phyloP scores from a whole-genome alignment of 2,329 filamentous ascomycete genomes.

The Phialocephala sp. region DNA sequence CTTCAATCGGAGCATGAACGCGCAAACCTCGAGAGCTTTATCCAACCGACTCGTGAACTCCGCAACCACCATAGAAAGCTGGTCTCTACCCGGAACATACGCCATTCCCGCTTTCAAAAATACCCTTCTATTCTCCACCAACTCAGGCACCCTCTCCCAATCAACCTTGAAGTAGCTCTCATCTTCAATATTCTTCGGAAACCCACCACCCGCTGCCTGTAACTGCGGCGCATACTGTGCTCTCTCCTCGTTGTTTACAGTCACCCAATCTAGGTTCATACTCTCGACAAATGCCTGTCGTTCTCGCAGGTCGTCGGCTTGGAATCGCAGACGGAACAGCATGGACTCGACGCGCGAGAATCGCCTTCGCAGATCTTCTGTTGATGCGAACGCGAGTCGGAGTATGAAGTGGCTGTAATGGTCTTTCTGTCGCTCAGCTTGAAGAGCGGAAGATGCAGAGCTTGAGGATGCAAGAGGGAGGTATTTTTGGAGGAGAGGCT shows the following conservation, averaged over 20 bases:
- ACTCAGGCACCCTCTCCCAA: constrained; percentile 89
- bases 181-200: constrained; percentile 64
- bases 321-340: constrained; percentile 84
- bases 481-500: constrained; percentile 84
- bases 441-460: constrained; percentile 63
- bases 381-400: constrained; percentile 87
- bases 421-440: constrained; percentile 84
- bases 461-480: constrained; percentile 80
- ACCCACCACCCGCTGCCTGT: constrained; percentile 42
- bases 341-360: constrained; percentile 88
- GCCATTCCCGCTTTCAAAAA: constrained; percentile 83
- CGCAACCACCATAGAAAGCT: constrained; percentile 85
- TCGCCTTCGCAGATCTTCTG: constrained; percentile 85
- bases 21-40: constrained; percentile 76
- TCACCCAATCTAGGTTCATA: constrained; percentile 84
- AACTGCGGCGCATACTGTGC: constrained; percentile 44
- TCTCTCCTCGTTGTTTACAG: constrained; percentile 81
- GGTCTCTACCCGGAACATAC: constrained; percentile 86
- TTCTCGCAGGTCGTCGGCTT: constrained; percentile 76
- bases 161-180: constrained; percentile 96
- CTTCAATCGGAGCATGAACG: background rate
- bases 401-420: constrained; percentile 99
- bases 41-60: constrained; percentile 85
- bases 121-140: constrained; percentile 81
- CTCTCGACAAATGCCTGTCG: constrained; percentile 76